Evolutionary conservation across 768 basidiomycete genomes (phyloP).

Genomic region (Termitomyces sp.): DNA sequence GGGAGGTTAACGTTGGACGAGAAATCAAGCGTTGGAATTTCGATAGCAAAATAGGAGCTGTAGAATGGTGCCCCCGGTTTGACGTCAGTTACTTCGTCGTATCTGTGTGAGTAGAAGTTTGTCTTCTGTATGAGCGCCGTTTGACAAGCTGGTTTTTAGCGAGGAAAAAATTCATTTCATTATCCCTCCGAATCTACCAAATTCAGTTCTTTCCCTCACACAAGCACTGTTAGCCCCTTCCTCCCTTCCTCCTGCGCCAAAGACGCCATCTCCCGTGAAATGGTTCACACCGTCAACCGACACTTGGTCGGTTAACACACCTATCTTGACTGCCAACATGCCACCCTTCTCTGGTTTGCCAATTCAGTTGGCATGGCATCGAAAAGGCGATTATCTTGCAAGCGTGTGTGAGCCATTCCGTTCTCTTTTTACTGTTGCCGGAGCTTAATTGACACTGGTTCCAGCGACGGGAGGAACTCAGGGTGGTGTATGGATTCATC

Average conservation of each 20-base stretch:
- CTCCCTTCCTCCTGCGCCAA: constrained; percentile 51
- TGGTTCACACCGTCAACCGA: constrained; percentile 51
- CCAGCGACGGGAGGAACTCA: constrained; percentile 63
- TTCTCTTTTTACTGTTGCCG: constrained; percentile 1
- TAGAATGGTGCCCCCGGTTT: constrained; percentile 91
- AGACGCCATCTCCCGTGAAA: constrained; percentile 59
- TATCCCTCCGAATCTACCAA: constrained; percentile 73
- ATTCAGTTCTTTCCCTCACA: constrained; percentile 49
- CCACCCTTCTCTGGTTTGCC: constrained; percentile 64
- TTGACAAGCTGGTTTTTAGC: constrained; percentile 32
- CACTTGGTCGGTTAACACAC: constrained; percentile 43
- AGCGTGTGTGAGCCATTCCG: constrained; percentile 73
- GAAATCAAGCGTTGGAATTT: constrained; percentile 88
- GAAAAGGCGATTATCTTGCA: constrained; percentile 91
- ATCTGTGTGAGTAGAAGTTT: constrained; percentile 55
- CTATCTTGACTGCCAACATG: constrained; percentile 56
- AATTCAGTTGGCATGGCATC: constrained; percentile 87
- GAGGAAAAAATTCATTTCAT: constrained; percentile 78
- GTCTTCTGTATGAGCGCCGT: constrained; percentile 1
- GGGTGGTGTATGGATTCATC: constrained; percentile 93
- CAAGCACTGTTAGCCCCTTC: constrained; percentile 57
- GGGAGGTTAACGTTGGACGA: constrained; percentile 88
- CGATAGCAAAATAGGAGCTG: constrained; percentile 67
- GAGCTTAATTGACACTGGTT: constrained; percentile 8
- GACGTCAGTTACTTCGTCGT: constrained; percentile 79